Base-by-base conservation (phyloP, 768 basidiomycete species). In the Amanita thiersii region DNA sequence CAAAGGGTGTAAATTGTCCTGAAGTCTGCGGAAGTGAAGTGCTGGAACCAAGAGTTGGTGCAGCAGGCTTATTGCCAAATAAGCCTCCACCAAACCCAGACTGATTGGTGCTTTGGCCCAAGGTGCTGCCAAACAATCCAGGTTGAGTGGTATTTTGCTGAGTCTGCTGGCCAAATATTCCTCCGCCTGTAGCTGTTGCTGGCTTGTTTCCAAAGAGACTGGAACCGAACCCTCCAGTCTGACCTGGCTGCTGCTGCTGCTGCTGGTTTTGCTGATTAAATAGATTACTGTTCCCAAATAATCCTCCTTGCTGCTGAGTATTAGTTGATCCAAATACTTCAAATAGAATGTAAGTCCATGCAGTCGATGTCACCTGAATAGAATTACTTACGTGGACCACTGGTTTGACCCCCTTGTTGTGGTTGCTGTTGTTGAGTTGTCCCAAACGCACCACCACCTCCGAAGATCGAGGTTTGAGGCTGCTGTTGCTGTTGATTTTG, bases 31-130 rank as follows among this genome's bases (percentile, higher is more conserved):
- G 61, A 7, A 60, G 62, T 19, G 73, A 69, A 35, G 60, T 62
- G 3, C 69, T 59, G 5, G 59, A 56, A 37, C 62, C 70, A n/a
- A 78, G 60, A 10, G 63, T 50, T 23, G 77, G 69, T 5, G 73
- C 70, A 24, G 66, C 59, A 9, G 70, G 73, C 56, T 73, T 80
- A 30, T 60, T 64, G 17, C 68, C 68, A 47, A 80, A 80, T 15
- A 85, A 40, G 18, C 65, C 58, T 7, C 64, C 59, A 9, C 72
- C 72, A 31, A 79, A 73, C 8, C 61, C 48, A 2, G 70, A 55
- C 34, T 62, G 59, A 37, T 54, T 63, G 17, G 46, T 55, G 19
- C 57, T 55, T 52, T 79, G 74, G 11, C 69, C 70, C 15, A 76
- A 57, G 5, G 69, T 56, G 41, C 61, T 68, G 20, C 79, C 79